phyloP scores from a whole-genome alignment of 306 rosid genomes.

The Trifolium repens region DNA sequence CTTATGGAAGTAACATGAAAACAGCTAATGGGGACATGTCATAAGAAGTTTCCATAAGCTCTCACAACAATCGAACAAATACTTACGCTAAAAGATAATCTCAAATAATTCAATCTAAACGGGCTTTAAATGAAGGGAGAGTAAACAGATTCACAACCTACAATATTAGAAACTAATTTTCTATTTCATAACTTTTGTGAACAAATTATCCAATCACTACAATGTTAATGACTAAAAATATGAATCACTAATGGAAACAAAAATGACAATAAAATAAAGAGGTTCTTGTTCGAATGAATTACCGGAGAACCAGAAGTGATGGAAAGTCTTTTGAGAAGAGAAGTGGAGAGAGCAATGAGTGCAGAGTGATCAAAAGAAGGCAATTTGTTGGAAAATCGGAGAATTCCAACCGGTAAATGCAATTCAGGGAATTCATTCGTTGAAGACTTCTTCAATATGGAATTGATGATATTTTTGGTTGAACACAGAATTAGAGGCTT shows the following conservation, averaged over 20 bases:
- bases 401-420: constrained; percentile 66
- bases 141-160: not conserved
- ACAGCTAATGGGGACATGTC: too few relatives aligned
- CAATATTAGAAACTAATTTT: not conserved
- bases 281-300: not conserved
- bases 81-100: too few relatives aligned
- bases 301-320: constrained; percentile 44
- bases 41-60: too few relatives aligned
- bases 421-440: constrained; percentile 31
- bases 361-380: constrained; percentile 69
- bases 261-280: not conserved
- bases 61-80: too few relatives aligned
- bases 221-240: not conserved
- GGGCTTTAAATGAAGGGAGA: not conserved
- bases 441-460: constrained; percentile 47
- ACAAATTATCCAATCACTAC: constrained; percentile 4
- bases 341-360: constrained; percentile 67
- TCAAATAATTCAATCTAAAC: too few relatives aligned
- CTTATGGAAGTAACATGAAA: too few relatives aligned
- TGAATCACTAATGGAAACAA: not conserved
- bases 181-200: not conserved
- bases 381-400: constrained; percentile 50
- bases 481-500: constrained; percentile 79
- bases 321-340: constrained; percentile 66
- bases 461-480: constrained; percentile 61